A percentile compares a stretch with the other conserved stretches of the same genome.
These are phyloP conservation scores for Talaromyces marneffei DNA, from an alignment of 2,329 filamentous ascomycete species.

Conservation along the genomic window DNA sequence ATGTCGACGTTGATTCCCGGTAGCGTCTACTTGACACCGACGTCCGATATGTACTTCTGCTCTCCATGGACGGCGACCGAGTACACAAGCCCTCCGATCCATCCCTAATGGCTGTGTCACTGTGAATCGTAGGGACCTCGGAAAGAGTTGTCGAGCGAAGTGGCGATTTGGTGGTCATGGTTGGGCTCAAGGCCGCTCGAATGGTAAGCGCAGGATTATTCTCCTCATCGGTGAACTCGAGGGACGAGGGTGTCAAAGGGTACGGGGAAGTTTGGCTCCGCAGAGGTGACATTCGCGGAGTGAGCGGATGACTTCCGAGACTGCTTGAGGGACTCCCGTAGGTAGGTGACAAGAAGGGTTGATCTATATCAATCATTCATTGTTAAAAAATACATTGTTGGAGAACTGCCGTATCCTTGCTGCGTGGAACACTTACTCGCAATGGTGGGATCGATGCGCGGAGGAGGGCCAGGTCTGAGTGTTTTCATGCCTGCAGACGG, in stretches of 20 bases:
- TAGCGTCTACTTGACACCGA: slow-evolving; percentile 37
- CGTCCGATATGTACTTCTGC: slow-evolving; percentile 37
- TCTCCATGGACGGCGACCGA: slow-evolving; percentile 27
- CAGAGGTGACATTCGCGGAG: slow-evolving; percentile 46
- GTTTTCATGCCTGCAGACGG: slow-evolving; percentile 29
- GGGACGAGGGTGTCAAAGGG: slow-evolving; percentile 37
- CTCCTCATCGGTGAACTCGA: slow-evolving; percentile 46
- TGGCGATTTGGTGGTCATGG: slow-evolving; percentile 6
- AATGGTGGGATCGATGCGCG: slow-evolving; percentile 52
- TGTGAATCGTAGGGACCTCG: slow-evolving; percentile 6
- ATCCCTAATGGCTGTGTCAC: slow-evolving; percentile 11
- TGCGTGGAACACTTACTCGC: slow-evolving; percentile 48
- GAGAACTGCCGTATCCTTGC: background rate
- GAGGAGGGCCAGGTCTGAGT: slow-evolving; percentile 44
- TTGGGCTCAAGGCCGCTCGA: slow-evolving; percentile 10
- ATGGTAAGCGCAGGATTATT: slow-evolving; percentile 20
- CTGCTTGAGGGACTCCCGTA: slow-evolving; percentile 58
- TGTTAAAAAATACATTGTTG: background rate
- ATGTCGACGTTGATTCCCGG: slow-evolving; percentile 29
- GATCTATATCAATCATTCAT: slow-evolving; percentile 26
- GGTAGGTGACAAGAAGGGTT: slow-evolving; percentile 44
- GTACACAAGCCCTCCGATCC: slow-evolving; percentile 15
- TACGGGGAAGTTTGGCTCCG: slow-evolving; percentile 38
- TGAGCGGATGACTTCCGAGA: slow-evolving; percentile 55
- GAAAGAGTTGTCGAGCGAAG: slow-evolving; percentile 1